phyloP scores from a whole-genome alignment of 768 basidiomycete species.

The Austroboletus festivus region DNA sequence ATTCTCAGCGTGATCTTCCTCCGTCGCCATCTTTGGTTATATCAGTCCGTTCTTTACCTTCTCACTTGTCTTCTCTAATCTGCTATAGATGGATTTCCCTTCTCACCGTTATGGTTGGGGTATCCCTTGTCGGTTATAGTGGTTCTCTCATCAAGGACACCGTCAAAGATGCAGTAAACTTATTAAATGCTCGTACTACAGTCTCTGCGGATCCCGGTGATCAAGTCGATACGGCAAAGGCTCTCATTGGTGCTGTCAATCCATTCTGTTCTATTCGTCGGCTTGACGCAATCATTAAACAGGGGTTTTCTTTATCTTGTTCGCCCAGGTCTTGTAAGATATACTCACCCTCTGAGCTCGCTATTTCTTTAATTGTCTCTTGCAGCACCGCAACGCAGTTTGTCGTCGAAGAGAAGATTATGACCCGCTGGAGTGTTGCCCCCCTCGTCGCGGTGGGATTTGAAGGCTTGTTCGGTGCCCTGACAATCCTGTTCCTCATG shows the following conservation, averaged over 20 bases:
- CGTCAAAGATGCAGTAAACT: conserved; percentile 44
- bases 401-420: conserved; percentile 95
- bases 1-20: conserved; percentile 90
- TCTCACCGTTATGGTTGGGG: conserved; percentile 81
- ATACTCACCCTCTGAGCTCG: neutral
- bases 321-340: conserved; percentile 90
- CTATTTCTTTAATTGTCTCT: conserved; percentile 4
- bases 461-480: conserved; percentile 88
- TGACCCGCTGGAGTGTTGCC: conserved; percentile 80
- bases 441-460: conserved; percentile 92
- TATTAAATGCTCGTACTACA: conserved; percentile 12
- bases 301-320: conserved; percentile 90
- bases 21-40: conserved; percentile 76
- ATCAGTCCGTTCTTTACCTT: conserved; percentile 58
- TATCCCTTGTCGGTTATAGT: conserved; percentile 82
- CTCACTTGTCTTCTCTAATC: conserved; percentile 1
- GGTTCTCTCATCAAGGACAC: conserved; percentile 84
- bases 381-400: conserved; percentile 85
- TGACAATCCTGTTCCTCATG: conserved; percentile 75
- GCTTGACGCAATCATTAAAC: conserved; percentile 14
- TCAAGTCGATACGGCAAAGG: conserved; percentile 62
- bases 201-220: conserved; percentile 46
- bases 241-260: conserved; percentile 58
- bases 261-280: conserved; percentile 11
- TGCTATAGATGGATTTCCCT: conserved; percentile 80